Evolutionary conservation across 1,139 yeast genomes (phyloP), one percentile per base, ranked within the genome.

Genomic region (Lodderomyces beijingensis): DNA sequence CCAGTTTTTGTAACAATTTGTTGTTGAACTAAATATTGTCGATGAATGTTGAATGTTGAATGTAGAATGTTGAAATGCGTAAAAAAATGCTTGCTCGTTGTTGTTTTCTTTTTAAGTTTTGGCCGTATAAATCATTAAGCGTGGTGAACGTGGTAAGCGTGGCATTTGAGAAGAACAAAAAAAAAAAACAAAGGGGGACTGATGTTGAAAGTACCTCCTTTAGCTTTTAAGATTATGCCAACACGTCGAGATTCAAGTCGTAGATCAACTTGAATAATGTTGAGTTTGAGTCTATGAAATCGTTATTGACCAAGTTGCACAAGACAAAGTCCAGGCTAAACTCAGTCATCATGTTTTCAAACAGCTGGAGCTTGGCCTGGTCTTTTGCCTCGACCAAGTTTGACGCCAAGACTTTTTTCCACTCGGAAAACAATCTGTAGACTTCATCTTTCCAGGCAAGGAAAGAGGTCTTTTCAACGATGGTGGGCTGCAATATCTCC

Each of bases 361-460:
- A 65, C 3, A 43, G 44, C 3, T 43, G 41, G 25, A 55, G 50
- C 27, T 54, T 50, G 6, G 45, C 47, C 29, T 53, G 61, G 28
- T 57, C 55, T 21, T 64, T 62, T 17, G 25, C 24, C 33, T 62
- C 63, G 39, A 75, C 56, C 18, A 61, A 44, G 30, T 60, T 59
- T 39, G 65, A 55, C 43, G 60, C 54, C 40, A 60, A 70, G 35
- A 79, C 75, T 30, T 70, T 62, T 33, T 70, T 65, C 98, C 98
- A 91, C 54, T 87, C 96, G 30, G 73, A 64, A 38, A 89, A 73
- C 40, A 91, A 77, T 44, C 87, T 70, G 68, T 74, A 91, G 23
- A 91, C 93, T 59, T 91, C 98, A 55, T 89, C 96, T 57, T 87
- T 89, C 98, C 98, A 91, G 7, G 97, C 95, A 47, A 86, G 65